Percentiles rank a stretch among this genome's conserved stretches.
Evolutionary conservation across 2,329 filamentous ascomycete species (phyloP).

Genomic region (Beauveria australis): DNA sequence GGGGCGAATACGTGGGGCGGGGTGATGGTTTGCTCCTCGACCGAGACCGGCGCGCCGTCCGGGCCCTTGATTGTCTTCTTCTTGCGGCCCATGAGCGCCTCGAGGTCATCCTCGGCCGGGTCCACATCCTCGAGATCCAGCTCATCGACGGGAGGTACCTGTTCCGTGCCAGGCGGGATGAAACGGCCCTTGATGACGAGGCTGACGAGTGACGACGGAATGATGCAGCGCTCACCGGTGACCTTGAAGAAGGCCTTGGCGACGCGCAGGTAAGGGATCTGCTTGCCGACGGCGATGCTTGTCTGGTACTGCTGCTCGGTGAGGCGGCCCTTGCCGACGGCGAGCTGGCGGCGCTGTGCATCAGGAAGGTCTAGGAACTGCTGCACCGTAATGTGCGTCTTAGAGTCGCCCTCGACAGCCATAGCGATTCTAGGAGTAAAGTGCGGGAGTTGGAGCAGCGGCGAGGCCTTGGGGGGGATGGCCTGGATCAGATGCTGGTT

Average conservation of each 20-base stretch:
- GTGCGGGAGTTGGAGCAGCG: conserved; percentile 84
- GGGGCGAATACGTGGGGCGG: conserved; percentile 86
- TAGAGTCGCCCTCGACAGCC: conserved; percentile 66
- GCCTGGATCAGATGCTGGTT: conserved; percentile 89
- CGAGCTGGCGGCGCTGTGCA: conserved; percentile 60
- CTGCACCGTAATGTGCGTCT: conserved; percentile 70
- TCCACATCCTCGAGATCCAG: conserved; percentile 84
- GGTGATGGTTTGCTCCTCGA: conserved; percentile 58
- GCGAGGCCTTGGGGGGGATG: conserved; percentile 71
- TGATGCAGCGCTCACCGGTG: conserved; percentile 85
- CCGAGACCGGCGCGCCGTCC: conserved; percentile 46
- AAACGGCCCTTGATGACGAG: conserved; percentile 93
- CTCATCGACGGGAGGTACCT: conserved; percentile 67
- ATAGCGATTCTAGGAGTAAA: conserved; percentile 62
- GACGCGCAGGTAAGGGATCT: conserved; percentile 76
- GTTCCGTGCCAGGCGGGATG: conserved; percentile 72
- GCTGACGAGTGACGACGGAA: conserved; percentile 84
- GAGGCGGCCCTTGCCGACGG: conserved; percentile 63
- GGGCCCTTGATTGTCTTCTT: conserved; percentile 57
- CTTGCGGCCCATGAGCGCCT: conserved; percentile 72
- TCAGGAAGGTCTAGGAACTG: conserved; percentile 83
- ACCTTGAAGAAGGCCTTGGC: conserved; percentile 99
- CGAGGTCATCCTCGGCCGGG: conserved; percentile 84
- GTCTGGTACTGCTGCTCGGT: conserved; percentile 68
- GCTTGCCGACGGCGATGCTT: conserved; percentile 67